These are phyloP conservation scores for Aspergillus haitiensis DNA, from an alignment of 495 filamentous ascomycete genomes.

Conservation along the genomic window DNA sequence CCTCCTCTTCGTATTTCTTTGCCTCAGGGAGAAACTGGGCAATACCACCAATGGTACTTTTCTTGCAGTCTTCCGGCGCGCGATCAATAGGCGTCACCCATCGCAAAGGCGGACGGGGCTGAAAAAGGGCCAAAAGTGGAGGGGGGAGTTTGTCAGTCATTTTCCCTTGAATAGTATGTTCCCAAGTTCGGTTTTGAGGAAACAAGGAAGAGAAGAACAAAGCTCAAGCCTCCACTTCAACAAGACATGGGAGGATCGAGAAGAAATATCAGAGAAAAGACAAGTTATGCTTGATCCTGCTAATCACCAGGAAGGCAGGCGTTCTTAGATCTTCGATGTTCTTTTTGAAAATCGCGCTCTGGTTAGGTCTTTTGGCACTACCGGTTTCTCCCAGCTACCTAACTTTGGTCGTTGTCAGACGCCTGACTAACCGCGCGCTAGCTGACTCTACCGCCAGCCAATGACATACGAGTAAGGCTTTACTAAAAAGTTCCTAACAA, in stretches of 20 bases:
- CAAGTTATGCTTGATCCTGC: no score
- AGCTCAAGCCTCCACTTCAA: constrained; percentile 12
- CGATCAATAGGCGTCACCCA: constrained; percentile 83
- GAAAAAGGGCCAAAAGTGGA: constrained; percentile 89
- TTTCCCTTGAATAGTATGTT: constrained; percentile 23
- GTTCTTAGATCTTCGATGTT: constrained; percentile 1
- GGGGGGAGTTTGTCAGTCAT: constrained; percentile 98
- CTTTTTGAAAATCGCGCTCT: constrained; percentile 10
- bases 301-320: no score
- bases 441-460: constrained; percentile 30
- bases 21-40: constrained; percentile 71
- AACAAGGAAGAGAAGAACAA: not conserved
- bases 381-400: no score
- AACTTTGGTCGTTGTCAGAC: not conserved
- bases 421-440: constrained; percentile 20
- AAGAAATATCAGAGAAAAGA: not conserved
- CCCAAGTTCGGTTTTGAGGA: not conserved
- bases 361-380: constrained; percentile 2
- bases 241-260: constrained; percentile 7
- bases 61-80: constrained; percentile 75
- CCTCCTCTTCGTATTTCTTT: constrained; percentile 65
- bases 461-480: constrained; percentile 18
- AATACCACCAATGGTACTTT: constrained; percentile 66
- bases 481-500: constrained; percentile 25
- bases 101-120: constrained; percentile 86